Percentiles rank a stretch among this genome's conserved stretches.
Conservation (phyloP, 352 stramenopile species). For the Phytophthora uliginosa region DNA sequence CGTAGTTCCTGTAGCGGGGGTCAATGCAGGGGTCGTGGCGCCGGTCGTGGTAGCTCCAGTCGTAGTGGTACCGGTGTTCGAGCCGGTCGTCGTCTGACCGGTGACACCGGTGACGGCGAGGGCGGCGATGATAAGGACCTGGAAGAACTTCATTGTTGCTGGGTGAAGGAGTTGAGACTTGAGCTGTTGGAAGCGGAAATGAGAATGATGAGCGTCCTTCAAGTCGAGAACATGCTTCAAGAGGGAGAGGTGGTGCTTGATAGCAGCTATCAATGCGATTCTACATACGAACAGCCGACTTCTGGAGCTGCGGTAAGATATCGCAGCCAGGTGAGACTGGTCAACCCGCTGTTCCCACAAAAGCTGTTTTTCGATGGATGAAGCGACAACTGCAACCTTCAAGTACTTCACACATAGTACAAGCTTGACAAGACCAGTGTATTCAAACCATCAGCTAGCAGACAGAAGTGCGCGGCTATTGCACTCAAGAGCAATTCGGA, state of each 20-base stretch:
- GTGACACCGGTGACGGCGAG: slow-evolving; percentile 31
- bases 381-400: slow-evolving; percentile 4
- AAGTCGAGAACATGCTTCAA: not conserved
- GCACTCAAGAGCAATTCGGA: not conserved
- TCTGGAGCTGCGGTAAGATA: slow-evolving; percentile 9
- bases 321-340: slow-evolving; percentile 11
- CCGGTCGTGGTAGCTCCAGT: slow-evolving; percentile 1
- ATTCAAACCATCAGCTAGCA: not conserved
- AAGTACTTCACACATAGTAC: no score
- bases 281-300: slow-evolving; percentile 21
- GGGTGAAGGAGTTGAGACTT: slow-evolving; percentile 10
- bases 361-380: slow-evolving; percentile 12
- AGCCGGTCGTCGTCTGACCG: slow-evolving; percentile 20
- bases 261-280: not conserved
- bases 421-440: not conserved
- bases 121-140: slow-evolving; percentile 36
- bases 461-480: not conserved
- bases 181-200: slow-evolving; percentile 23
- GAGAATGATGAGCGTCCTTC: slow-evolving; percentile 11
- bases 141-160: slow-evolving; percentile 42
- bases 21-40: slow-evolving; percentile 4
- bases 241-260: slow-evolving; percentile 14
- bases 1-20: no score
- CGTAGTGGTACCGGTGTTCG: not conserved
- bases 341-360: slow-evolving; percentile 13